Conservation (phyloP, 2,329 filamentous ascomycete genomes). For the Aspergillus udagawae region DNA sequence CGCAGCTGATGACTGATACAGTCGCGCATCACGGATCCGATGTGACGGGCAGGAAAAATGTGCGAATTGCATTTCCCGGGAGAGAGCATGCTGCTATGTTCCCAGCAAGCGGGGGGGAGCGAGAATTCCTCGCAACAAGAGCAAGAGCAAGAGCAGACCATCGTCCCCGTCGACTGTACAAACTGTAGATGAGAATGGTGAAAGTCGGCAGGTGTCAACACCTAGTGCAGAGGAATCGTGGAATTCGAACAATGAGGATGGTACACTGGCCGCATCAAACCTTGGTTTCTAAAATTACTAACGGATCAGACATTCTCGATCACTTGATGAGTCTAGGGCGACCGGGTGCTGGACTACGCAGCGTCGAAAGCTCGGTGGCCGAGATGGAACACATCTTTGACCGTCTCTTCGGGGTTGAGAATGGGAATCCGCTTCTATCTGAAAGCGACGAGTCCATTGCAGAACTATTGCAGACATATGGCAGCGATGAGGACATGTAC, state of each 20-base stretch:
- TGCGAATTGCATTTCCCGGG: not conserved
- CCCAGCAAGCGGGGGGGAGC: not conserved
- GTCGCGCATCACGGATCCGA: not conserved
- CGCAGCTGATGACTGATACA: not conserved
- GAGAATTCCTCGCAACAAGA: not conserved
- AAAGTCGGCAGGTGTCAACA: not conserved
- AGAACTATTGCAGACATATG: not conserved
- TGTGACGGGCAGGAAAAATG: not conserved
- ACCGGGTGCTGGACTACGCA: not conserved
- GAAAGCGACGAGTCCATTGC: not conserved
- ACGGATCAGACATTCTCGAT: not conserved
- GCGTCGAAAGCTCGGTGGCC: not conserved
- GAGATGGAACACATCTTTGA: not conserved
- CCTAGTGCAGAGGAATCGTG: not conserved
- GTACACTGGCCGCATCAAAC: not conserved
- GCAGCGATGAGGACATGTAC: not conserved
- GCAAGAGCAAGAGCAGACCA: not conserved
- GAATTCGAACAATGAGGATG: not conserved
- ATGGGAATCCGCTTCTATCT: not conserved
- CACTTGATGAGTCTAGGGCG: not conserved
- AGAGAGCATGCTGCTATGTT: not conserved
- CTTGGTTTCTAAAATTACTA: not conserved
- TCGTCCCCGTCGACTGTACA: not conserved
- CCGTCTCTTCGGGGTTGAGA: not conserved
- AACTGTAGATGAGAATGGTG: not conserved